Base-by-base conservation (phyloP, 306 rosid species). In the Citrullus amarus region DNA sequence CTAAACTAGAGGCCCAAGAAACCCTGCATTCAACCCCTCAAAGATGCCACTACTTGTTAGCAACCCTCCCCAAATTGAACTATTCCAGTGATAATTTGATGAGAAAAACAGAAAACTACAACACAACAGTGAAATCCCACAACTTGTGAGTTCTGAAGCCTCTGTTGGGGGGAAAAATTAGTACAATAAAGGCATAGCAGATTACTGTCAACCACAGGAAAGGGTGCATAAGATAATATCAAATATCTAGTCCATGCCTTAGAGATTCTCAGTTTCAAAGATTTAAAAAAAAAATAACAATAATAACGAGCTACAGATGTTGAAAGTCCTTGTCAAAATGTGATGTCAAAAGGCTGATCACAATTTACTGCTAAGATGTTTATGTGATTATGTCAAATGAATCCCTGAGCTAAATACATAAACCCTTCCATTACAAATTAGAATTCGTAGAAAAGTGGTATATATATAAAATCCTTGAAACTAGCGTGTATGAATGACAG, bases 401-500 rank as follows among this genome's bases (percentile, higher is more conserved):
- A 43, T 6, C 76, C 55, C 34, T 70, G 54, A 46, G 58, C 38
- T 12, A 43, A 70, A 70, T 70, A 58, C 76, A 46, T 70, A 70
- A 70, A 70, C 57, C 20, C 54, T 69, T 44, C 2, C 53, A 43
- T 46, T 44, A 32, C 38, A 70, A 46, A 43, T 70, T 48, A 25
- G 17, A 70, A 71, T 25, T 7, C 25, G 28, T 51, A 50, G 43
- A 25, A 30, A 14, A 48, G 18, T 16, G 39, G 43, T 14, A 46
- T 73, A 73, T 15, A 73, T 73, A 73, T 30, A 73, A 17, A 30
- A 73, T 8, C 60, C 61, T 73, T 51, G 61, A 73, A 71, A 73
- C 57, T 53, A 53, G 55, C 73, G 48, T 71, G 76, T 71, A 25
- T 71, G 59, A 46, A 25, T 71, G 22, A 28, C n/a, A 48, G n/a